These are phyloP conservation scores for Fraxinus ornus DNA, from an alignment of 305 asterid genomes.

Conservation along the genomic window DNA sequence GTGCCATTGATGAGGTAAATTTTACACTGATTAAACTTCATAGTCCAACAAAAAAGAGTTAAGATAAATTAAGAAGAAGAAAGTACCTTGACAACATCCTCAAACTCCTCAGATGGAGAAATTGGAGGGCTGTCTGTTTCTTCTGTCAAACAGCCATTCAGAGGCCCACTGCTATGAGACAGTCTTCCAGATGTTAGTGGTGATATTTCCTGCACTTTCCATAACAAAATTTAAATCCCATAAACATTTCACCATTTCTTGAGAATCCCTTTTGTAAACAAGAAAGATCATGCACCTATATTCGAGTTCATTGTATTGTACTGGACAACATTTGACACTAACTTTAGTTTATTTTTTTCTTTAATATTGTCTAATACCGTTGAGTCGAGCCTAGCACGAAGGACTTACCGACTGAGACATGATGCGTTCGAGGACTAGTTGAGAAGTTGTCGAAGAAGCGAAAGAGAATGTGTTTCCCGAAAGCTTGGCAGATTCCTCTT, in stretches of 20 bases:
- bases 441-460: conserved; percentile 95
- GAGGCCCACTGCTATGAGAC: conserved; percentile 95
- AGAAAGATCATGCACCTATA: neutral
- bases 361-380: neutral
- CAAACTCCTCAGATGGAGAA: conserved; percentile 87
- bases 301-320: neutral
- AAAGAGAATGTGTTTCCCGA: conserved; percentile 84
- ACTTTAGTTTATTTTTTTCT: neutral
- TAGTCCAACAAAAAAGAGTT: neutral
- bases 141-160: conserved; percentile 80
- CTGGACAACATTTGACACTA: neutral
- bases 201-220: conserved; percentile 70
- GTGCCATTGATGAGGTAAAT: neutral
- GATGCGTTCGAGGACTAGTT: conserved; percentile 91
- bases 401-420: conserved; percentile 91
- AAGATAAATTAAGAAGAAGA: neutral
- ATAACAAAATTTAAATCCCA: neutral
- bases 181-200: conserved; percentile 96
- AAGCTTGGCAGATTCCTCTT: conserved; percentile 61
- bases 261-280: neutral
- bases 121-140: conserved; percentile 88
- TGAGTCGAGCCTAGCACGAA: neutral
- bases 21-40: neutral
- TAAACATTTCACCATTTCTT: neutral
- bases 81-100: conserved; percentile 89